Conservation (phyloP, 1,284 basidiomycete species). For the Exsudoporus floridanus region DNA sequence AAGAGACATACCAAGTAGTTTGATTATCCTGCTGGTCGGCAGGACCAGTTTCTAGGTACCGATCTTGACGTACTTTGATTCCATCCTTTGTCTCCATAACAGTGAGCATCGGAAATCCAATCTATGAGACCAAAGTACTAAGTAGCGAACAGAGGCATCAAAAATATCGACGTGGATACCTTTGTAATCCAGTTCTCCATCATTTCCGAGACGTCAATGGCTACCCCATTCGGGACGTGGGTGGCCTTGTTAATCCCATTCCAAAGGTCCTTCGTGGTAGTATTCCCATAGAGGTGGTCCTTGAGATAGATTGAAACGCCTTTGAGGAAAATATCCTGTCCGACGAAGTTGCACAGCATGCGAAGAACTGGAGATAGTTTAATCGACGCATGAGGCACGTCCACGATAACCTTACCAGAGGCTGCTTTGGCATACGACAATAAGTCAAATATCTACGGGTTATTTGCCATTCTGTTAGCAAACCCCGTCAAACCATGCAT, state of each 20-base stretch:
- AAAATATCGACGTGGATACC: conserved; percentile 37
- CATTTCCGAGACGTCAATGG: conserved; percentile 73
- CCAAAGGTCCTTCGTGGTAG: conserved; percentile 88
- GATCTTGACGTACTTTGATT: conserved; percentile 82
- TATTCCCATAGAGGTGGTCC: conserved; percentile 81
- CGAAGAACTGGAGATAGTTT: conserved; percentile 63
- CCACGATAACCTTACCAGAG: conserved; percentile 48
- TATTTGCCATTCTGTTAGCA: background rate
- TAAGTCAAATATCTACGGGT: conserved; percentile 74
- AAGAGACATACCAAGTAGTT: conserved; percentile 72
- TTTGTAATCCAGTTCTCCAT: conserved; percentile 95
- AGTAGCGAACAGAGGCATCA: background rate
- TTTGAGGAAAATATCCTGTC: conserved; percentile 85
- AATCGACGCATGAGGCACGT: conserved; percentile 1
- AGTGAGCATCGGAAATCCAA: conserved; percentile 86
- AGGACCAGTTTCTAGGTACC: conserved; percentile 87
- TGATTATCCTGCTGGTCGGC: conserved; percentile 82
- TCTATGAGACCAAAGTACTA: conserved; percentile 39
- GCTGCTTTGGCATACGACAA: conserved; percentile 88
- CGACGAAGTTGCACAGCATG: conserved; percentile 89
- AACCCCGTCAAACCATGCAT: background rate
- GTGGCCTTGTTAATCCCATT: conserved; percentile 81
- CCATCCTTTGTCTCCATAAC: conserved; percentile 77
- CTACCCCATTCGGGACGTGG: conserved; percentile 33
- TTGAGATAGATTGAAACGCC: conserved; percentile 93